Base-by-base conservation (phyloP, 306 rosid genomes). In the Cucurbita maxima region DNA sequence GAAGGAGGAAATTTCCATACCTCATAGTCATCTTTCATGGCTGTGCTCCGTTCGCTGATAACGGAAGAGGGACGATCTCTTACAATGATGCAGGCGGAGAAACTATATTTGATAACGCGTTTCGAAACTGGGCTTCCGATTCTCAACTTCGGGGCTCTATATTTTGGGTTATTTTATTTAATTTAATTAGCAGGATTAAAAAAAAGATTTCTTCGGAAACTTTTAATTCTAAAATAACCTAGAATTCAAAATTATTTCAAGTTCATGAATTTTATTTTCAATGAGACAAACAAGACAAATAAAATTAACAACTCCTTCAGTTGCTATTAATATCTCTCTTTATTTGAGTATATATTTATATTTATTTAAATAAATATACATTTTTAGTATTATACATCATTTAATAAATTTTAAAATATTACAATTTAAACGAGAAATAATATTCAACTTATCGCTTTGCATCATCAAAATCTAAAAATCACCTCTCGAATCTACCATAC, bases 21-120 rank as follows among this genome's bases (percentile, higher is more conserved):
- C 96, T 86, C 90, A 80, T 78, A 80, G 73, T 84, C 92, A 20
- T 84, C 87, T 66, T 84, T 84, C 92, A 87, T 89, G 81, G 79
- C 59, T 51, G 62, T 14, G 56, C 20, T 16, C 61, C 71, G 55
- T 48, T 40, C 34, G 10, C n/a, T 3, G 10, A 19, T 1, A 71
- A 22, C 36, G 18, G 69, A 37, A 10, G 78, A 15, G 1, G 57
- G 30, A 62, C 8, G 25, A 8, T 62, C 13, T 16, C 69, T 62
- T 38, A 30, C 25, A 38, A 7, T 61, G 47, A 37, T 60, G 20
- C 22, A 3, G 41, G 10, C 2, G 38, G 67, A 59, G 43, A 36
- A 5, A 3, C 7, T 6, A 37, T 20, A 61, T 62, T 15, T 37
- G 37, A 15, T 62, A 62, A 38, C 40, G 19, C 72, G 40, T 41